Base-by-base conservation (phyloP, 371 early-diverging fungal species). In the Mortierella sp. region DNA sequence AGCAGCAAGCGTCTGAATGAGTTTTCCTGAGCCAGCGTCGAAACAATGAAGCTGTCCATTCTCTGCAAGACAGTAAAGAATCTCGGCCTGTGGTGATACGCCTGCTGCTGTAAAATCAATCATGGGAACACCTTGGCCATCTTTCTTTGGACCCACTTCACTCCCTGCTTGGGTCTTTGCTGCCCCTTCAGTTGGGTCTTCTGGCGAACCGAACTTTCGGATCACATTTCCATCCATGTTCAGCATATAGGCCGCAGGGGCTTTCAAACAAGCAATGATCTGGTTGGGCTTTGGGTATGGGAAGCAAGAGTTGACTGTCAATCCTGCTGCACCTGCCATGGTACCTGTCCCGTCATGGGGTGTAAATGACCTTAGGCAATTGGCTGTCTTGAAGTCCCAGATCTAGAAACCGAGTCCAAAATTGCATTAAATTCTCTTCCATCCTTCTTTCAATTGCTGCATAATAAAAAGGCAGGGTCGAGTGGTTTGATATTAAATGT, bases 251-350 rank as follows among this genome's bases (percentile, higher is more conserved):
- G 92, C 80, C 14, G 84, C 87, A 14, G 87, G 81, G 18, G 90
- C 91, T 77, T 90, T 91, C 77, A 89, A 91, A 75, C 93, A 93
- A 0, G 94, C 89, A 7, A 96, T 61, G 57, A 93, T 75, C n/a
- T 89, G 88, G 56, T 91, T 79, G n/a, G 80, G 80, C 47, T 66
- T 68, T 0, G 80, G 80, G 57, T 65, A 79, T 0, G 80, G 73
- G 19, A 79, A 58, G 45, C 80, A 70, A 12, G 80, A 79, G 67
- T 73, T 70, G 29, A 79, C 73, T 0, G 80, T 79, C 89, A 9
- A 74, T 62, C 74, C 82, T 74, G 48, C 85, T 82, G 0, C 67
- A 7, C 83, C 81, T 9, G 83, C 70, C 60, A 80, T 79, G 15
- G 74, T 75, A 7, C 71, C 79, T 28, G 80, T 66, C 11, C 77